phyloP scores from a whole-genome alignment of 2,329 filamentous ascomycete genomes.

The Aureobasidium zeae region DNA sequence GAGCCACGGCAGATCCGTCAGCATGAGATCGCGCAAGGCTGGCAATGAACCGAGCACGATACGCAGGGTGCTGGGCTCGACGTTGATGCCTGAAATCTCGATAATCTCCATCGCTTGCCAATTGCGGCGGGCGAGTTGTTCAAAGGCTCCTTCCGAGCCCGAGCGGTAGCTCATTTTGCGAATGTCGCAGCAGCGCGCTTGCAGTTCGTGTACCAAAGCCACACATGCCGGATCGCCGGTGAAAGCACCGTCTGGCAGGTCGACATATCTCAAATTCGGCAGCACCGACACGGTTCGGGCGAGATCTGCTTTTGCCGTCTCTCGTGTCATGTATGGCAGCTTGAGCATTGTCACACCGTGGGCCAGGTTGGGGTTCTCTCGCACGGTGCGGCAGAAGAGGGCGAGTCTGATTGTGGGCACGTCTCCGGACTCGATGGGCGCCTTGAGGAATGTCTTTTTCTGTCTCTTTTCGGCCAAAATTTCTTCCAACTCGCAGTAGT shows the following conservation, averaged over 20 bases:
- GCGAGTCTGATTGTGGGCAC: conserved; percentile 65
- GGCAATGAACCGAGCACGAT: conserved; percentile 60
- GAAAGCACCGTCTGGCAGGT: conserved; percentile 82
- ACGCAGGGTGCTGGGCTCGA: conserved; percentile 63
- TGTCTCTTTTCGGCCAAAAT: conserved; percentile 70
- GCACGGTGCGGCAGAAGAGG: conserved; percentile 71
- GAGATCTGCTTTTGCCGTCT: conserved; percentile 74
- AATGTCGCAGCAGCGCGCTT: conserved; percentile 72
- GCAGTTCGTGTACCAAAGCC: conserved; percentile 71
- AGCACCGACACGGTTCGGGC: conserved; percentile 78
- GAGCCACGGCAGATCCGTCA: conserved; percentile 60
- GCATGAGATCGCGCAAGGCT: conserved; percentile 62
- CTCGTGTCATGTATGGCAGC: conserved; percentile 88
- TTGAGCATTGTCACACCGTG: conserved; percentile 69
- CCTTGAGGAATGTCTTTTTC: conserved; percentile 51
- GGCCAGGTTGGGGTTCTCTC: conserved; percentile 64
- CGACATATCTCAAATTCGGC: conserved; percentile 78
- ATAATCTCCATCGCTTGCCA: conserved; percentile 67
- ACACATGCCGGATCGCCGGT: conserved; percentile 67
- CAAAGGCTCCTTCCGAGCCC: conserved; percentile 70
- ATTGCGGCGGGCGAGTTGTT: conserved; percentile 55
- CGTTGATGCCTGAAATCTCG: conserved; percentile 57
- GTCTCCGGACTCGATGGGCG: conserved; percentile 62
- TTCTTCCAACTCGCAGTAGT: conserved; percentile 86
- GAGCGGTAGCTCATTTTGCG: conserved; percentile 79